Base-by-base conservation (phyloP, 371 early-diverging fungal species). In the Batkoa obscura region DNA sequence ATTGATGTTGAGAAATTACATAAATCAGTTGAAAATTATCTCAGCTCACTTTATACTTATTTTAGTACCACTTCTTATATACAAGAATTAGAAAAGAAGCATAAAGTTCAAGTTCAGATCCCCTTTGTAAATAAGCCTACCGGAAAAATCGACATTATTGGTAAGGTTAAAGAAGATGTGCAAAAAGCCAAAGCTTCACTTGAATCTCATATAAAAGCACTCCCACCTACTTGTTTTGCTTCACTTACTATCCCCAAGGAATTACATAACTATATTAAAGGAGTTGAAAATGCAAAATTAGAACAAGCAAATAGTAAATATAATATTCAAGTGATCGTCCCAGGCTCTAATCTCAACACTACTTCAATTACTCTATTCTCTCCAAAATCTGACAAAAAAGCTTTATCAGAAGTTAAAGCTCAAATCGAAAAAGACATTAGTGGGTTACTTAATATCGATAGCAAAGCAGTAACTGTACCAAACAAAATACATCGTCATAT, bases 401-500 rank as follows among this genome's bases (percentile, higher is more conserved):
- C 43, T 31, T 3, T 55, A 1, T 6, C n/a, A n/a, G 31, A 15
- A 15, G 56, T 34, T 13, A 46, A 32, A 17, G 46, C 43, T 15
- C 8, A 43, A 33, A 12, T 55, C 6, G 30, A 43, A 35, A 36
- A 43, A 3, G 23, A 36, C 4, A 32, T 55, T 8, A 31, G 8
- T 31, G 46, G 35, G n/a, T 33, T 13, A 3, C 33, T 13, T 42
- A 45, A 41, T 4, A 39, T 37, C 31, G 37, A 10, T 10, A 54
- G 43, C 53, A 64, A 84, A 49, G 67, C 74, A 1, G 70, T 90
- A 50, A 68, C 70, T 41, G 72, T 92, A 43, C 84, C 88, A 50
- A 90, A 90, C 73, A 79, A 81, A 54, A 88, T 90, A 67, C 95
- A 93, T 69, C 82, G 84, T 52, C 88, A 88, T 64, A 71, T 96